phyloP scores from a whole-genome alignment of 495 filamentous ascomycete species.

The Lindgomyces ingoldianus region DNA sequence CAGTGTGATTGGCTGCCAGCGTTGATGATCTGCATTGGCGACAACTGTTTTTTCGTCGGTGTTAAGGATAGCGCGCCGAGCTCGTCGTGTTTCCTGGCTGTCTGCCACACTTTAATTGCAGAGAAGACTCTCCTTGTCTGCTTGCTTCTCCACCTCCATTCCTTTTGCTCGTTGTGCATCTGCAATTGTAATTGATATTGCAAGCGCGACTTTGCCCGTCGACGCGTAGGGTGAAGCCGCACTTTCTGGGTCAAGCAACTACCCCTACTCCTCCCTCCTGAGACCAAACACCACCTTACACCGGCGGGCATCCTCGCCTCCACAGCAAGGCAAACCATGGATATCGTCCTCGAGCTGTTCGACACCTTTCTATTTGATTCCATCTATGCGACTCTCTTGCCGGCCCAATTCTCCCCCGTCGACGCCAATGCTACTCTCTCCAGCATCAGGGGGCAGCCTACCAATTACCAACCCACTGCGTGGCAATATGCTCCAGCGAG shows the following conservation, averaged over 20 bases:
- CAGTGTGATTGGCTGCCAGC: conserved; percentile 5
- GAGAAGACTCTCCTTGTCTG: not conserved
- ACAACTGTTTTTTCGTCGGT: not conserved
- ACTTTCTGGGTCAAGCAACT: not conserved
- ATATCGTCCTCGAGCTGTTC: conserved; percentile 82
- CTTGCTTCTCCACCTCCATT: not conserved
- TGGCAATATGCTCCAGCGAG: conserved; percentile 74
- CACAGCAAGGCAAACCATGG: conserved; percentile 60
- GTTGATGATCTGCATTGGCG: not conserved
- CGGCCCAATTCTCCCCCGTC: conserved; percentile 6
- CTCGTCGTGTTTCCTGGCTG: not conserved
- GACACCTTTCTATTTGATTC: conserved; percentile 85
- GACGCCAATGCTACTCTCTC: conserved; percentile 40
- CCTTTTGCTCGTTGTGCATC: not conserved
- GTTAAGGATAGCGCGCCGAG: conserved; percentile 11
- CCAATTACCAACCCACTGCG: conserved; percentile 44
- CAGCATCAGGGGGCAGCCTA: conserved; percentile 38
- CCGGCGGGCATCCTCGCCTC: not conserved
- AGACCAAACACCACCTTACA: not conserved
- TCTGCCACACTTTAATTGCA: not conserved
- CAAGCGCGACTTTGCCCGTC: not conserved
- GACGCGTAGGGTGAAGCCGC: not conserved
- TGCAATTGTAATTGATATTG: not conserved
- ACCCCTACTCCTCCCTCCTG: not conserved
- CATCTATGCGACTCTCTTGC: conserved; percentile 62